Evolutionary conservation across 2,329 filamentous ascomycete species (phyloP).

Genomic region (Hypoxylon sp.): DNA sequence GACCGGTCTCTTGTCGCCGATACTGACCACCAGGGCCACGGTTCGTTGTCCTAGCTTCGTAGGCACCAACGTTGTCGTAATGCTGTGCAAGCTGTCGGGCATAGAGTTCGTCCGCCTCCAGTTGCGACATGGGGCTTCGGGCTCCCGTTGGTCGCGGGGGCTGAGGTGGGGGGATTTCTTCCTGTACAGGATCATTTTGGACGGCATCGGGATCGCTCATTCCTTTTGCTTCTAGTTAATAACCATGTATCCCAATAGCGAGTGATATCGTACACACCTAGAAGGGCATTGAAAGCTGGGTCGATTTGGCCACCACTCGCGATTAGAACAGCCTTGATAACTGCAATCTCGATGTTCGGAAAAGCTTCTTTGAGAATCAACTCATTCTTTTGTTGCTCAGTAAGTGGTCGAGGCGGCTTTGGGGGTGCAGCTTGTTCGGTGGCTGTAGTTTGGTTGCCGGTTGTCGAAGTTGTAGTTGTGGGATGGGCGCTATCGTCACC

Average conservation of each 20-base stretch:
- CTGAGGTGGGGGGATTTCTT: slow-evolving; percentile 77
- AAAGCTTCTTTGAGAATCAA: slow-evolving; percentile 94
- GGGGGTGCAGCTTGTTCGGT: slow-evolving; percentile 68
- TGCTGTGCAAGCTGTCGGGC: slow-evolving; percentile 94
- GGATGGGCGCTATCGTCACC: slow-evolving; percentile 59
- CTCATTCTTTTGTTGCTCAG: slow-evolving; percentile 86
- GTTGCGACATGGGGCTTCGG: slow-evolving; percentile 77
- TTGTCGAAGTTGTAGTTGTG: slow-evolving; percentile 53
- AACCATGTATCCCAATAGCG: neutral
- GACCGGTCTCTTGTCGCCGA: slow-evolving; percentile 66
- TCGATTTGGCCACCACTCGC: slow-evolving; percentile 92
- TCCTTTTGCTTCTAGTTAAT: slow-evolving; percentile 61
- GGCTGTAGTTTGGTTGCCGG: slow-evolving; percentile 57
- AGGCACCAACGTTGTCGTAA: slow-evolving; percentile 76
- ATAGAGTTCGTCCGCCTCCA: slow-evolving; percentile 92
- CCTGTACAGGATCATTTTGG: slow-evolving; percentile 67
- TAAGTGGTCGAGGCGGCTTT: slow-evolving; percentile 88
- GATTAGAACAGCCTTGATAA: slow-evolving; percentile 88
- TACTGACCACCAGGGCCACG: slow-evolving; percentile 53
- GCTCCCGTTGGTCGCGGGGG: slow-evolving; percentile 80
- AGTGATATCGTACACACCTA: slow-evolving; percentile 70
- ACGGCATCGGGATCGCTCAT: slow-evolving; percentile 85
- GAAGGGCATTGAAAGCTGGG: slow-evolving; percentile 93
- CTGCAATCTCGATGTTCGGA: slow-evolving; percentile 81
- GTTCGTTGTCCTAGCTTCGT: slow-evolving; percentile 70